Base-by-base conservation (phyloP, 2,329 filamentous ascomycete species). In the Elsinoe arachidis region DNA sequence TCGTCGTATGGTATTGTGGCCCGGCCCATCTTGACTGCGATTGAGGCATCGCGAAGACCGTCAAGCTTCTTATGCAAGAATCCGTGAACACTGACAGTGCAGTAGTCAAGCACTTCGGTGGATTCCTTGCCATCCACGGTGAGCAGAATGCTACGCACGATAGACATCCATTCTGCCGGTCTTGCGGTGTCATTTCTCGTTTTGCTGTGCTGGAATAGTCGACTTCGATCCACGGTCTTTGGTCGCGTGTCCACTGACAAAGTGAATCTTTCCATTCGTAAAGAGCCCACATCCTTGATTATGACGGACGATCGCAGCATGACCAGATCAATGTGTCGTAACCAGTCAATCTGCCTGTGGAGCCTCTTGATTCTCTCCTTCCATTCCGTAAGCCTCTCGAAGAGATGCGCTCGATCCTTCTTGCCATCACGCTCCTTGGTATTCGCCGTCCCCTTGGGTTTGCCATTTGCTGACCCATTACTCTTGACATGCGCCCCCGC, bases 111-210 rank as follows among this genome's bases (percentile, higher is more conserved):
- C 2, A 99, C 75, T 70, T 99, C 92, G 58, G 89, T 84, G 1
- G 90, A 86, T 58, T 97, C 90, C 56, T 81, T 80, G 34, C 90
- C 90, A 58, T 95, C 85, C 1, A 90, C 84, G 0, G 89, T 95
- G 66, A 99, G 95, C 5, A 97, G 77, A 47, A 97, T 81, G 70
- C 91, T 96, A 60, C 89, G 84, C 54, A 92, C 73, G 6, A 87
- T 87, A 65, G 95, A 80, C 62, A 95, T 92, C 92, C 95, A 99
- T 75, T 99, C 95, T 1, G 91, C 92, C 38, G 93, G 90, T 47
- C 82, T 79, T 64, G 87, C 84, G 52, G 83, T 76, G 26, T 79
- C 77, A 43, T 78, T 78, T 62, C 82, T 78, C 62, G 84, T 78
- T 67, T 84, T 84, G 71, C 86, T 81, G 67, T 90, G 88, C 64